phyloP scores from a whole-genome alignment of 352 stramenopile species.

The Phytophthora litchii region DNA sequence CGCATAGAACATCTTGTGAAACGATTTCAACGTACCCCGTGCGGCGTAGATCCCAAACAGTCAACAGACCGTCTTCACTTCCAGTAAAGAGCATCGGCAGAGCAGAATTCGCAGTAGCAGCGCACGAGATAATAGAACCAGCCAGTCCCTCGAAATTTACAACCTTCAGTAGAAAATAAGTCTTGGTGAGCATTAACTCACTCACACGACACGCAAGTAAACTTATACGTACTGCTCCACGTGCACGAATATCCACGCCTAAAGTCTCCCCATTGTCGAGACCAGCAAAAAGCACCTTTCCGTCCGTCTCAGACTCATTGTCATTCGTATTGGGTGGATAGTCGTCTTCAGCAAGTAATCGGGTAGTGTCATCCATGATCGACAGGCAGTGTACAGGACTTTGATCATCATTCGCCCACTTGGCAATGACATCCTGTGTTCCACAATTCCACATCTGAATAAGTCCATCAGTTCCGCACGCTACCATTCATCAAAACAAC shows the following conservation, averaged over 20 bases:
- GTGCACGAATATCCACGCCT: slow-evolving; percentile 63
- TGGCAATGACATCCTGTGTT: slow-evolving; percentile 56
- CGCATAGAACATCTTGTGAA: not conserved
- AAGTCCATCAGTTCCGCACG: slow-evolving; percentile 59
- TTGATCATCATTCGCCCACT: slow-evolving; percentile 64
- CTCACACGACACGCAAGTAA: not conserved
- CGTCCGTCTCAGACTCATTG: slow-evolving; percentile 63
- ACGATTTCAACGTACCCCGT: slow-evolving; percentile 36
- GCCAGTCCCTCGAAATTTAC: slow-evolving; percentile 42
- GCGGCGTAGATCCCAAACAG: slow-evolving; percentile 66
- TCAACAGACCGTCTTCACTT: slow-evolving; percentile 65
- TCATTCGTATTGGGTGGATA: slow-evolving; percentile 18
- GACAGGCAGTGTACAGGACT: slow-evolving; percentile 61
- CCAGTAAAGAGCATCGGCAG: slow-evolving; percentile 57
- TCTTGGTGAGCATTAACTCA: not conserved
- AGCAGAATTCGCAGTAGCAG: slow-evolving; percentile 21
- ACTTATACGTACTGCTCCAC: slow-evolving; percentile 33
- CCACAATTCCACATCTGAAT: slow-evolving; percentile 75
- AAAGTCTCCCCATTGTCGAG: slow-evolving; percentile 65
- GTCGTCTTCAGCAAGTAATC: slow-evolving; percentile 14
- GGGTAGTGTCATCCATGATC: slow-evolving; percentile 43
- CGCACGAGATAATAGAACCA: slow-evolving; percentile 49
- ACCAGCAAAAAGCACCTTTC: slow-evolving; percentile 67
- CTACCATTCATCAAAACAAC: slow-evolving; percentile 29
- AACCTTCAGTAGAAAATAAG: slow-evolving; percentile 34